Evolutionary conservation across 495 filamentous ascomycete species (phyloP).

Genomic region (Hyaloscypha bicolor): DNA sequence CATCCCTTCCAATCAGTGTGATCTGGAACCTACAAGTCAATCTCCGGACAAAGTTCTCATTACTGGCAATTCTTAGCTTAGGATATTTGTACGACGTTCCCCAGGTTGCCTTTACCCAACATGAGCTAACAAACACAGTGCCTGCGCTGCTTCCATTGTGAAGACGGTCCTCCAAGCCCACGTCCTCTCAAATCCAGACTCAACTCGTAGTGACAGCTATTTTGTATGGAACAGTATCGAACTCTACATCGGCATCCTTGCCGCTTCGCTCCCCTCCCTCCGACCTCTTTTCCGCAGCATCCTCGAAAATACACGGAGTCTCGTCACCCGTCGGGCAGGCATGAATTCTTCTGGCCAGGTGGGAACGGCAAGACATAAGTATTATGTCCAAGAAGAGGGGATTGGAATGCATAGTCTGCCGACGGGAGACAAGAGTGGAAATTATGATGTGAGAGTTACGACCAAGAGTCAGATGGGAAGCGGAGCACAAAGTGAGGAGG

Average conservation of each 20-base stretch:
- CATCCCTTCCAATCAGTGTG: slow-evolving; percentile 46
- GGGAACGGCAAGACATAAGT: slow-evolving; percentile 16
- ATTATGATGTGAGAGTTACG: slow-evolving; percentile 15
- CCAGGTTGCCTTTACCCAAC: background rate
- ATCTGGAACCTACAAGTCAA: slow-evolving; percentile 49
- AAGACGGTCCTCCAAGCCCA: slow-evolving; percentile 26
- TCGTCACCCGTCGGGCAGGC: slow-evolving; percentile 5
- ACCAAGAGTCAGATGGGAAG: slow-evolving; percentile 7
- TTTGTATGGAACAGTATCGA: slow-evolving; percentile 30
- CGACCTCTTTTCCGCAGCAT: slow-evolving; percentile 42
- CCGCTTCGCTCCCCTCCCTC: slow-evolving; percentile 46
- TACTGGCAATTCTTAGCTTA: slow-evolving; percentile 46
- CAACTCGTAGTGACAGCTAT: slow-evolving; percentile 10
- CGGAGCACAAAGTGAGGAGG: slow-evolving; percentile 5
- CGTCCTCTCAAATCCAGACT: slow-evolving; percentile 11
- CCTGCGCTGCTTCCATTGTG: slow-evolving; percentile 19
- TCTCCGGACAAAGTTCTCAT: slow-evolving; percentile 39
- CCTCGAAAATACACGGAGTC: slow-evolving; percentile 12
- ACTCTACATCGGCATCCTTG: slow-evolving; percentile 41
- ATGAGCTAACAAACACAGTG: slow-evolving; percentile 14
- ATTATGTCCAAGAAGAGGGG: slow-evolving; percentile 15
- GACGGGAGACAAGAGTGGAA: background rate
- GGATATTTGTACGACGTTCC: slow-evolving; percentile 43
- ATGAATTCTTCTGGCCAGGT: background rate
- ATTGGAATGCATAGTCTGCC: slow-evolving; percentile 13